Conservation (phyloP, 768 basidiomycete species). For the Russula dissimulans region DNA sequence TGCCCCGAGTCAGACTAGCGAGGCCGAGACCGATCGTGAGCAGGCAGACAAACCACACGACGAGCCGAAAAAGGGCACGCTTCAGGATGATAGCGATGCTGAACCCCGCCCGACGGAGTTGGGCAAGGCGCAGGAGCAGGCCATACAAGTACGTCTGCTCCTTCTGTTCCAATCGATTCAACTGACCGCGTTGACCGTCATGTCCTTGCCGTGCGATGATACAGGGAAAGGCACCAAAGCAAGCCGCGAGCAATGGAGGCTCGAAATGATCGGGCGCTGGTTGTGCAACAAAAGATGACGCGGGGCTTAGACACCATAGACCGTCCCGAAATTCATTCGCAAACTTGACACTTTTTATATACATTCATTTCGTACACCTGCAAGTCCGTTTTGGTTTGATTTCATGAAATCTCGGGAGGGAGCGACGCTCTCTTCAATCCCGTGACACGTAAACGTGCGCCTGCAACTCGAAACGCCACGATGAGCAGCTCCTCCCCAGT, state of each 20-base stretch:
- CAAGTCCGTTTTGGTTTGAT: too few relatives aligned
- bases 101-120: conserved; percentile 16
- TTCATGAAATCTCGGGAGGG: neutral
- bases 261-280: neutral
- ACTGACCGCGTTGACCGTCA: neutral
- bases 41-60: conserved; percentile 21
- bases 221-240: conserved; percentile 3
- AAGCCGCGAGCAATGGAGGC: neutral
- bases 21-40: conserved; percentile 21
- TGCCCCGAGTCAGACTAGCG: conserved; percentile 20
- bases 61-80: conserved; percentile 16
- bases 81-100: conserved; percentile 16
- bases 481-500: conserved; percentile 17
- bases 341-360: neutral
- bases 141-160: conserved; percentile 7
- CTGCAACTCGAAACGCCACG: neutral
- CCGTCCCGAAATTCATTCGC: neutral
- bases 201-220: neutral
- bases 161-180: neutral
- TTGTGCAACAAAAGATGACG: neutral
- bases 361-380: neutral
- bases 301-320: conserved; percentile 1
- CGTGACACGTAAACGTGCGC: neutral
- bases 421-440: neutral
- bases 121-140: conserved; percentile 17